Base-by-base conservation (phyloP, 768 basidiomycete species). In the Dacryopinax spathularia region DNA sequence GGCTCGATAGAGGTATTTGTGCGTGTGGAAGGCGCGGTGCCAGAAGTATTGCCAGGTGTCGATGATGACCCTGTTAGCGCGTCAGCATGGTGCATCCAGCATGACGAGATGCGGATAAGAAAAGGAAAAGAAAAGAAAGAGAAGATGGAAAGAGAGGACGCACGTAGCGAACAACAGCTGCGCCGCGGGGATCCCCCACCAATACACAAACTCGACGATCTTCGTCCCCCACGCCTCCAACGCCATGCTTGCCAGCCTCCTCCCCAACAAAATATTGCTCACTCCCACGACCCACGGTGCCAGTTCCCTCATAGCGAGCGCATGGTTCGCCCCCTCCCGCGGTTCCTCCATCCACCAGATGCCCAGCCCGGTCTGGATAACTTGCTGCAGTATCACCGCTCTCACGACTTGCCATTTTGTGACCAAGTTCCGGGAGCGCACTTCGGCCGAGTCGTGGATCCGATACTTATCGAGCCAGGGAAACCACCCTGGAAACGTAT, bases 1-100 rank as follows among this genome's bases (percentile, higher is more conserved):
- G 62, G 89, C 84, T 67, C 84, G 88, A 77, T 95, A 99, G 33
- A 98, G 79, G 75, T 82, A 97, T 68, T 85, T 88, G 78, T 90
- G 91, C 69, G 82, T 75, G 76, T 98, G 96, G 87, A 96, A 91
- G 41, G 78, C 74, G 36, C 95, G 91, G 72, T 99, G 96, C 20
- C 91, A 78, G 76, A 94, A 93, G 75, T 98, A 99, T 73, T 99
- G 94, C 92, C 92, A 97, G 33, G 93, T 93, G 76, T 99, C 96
- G 68, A 98, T 86, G 64, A 93, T 71, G 74, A 96, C 89, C 78
- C 96, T 95, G 66, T 2, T 25, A 20, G 25, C 41, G n/a, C n/a
- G 25, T 43, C 34, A 37, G 31, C 6, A 20, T 15, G 35, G 29
- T 22, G 25, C 33, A 44, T 15, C 15, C 2, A 4, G 12, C 56